Percentiles rank a stretch among this genome's conserved stretches.
Evolutionary conservation across 805 yeast species (phyloP).

Genomic region (Lipomyces yamadae): DNA sequence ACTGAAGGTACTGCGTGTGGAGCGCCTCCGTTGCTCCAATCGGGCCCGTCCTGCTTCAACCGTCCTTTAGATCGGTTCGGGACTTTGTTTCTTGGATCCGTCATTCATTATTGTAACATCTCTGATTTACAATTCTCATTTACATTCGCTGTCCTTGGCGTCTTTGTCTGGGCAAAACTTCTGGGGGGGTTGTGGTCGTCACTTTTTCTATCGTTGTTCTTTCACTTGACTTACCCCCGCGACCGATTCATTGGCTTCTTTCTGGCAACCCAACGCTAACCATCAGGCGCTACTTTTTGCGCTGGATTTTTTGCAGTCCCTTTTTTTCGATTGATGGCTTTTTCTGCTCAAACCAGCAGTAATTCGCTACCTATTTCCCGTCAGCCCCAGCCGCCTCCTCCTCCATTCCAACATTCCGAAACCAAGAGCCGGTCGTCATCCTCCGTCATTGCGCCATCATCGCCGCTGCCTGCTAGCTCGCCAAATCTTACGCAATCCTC

Average conservation of each 20-base stretch:
- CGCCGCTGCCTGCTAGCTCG: constrained; percentile 2
- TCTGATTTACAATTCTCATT: background rate
- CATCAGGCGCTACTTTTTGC: constrained; percentile 3
- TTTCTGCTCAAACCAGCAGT: constrained; percentile 23
- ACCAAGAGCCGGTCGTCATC: constrained; percentile 7
- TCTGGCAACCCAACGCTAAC: background rate
- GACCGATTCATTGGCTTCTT: background rate
- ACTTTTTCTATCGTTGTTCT: constrained; percentile 10
- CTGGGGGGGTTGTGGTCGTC: background rate
- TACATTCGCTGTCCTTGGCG: background rate
- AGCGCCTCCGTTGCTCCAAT: background rate
- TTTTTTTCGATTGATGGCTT: constrained; percentile 27
- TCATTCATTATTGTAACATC: background rate
- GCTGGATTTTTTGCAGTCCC: constrained; percentile 2
- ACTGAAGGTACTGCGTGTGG: background rate
- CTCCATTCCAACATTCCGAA: constrained; percentile 13
- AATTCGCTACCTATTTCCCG: constrained; percentile 15
- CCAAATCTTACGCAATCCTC: constrained; percentile 6
- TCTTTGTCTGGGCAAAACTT: background rate
- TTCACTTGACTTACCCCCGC: constrained; percentile 1
- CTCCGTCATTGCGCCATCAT: constrained; percentile 3
- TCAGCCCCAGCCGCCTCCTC: constrained; percentile 17
- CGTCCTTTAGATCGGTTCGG: background rate
- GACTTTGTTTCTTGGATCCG: background rate
- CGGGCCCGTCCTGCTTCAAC: background rate